These are phyloP conservation scores for Crithidia brevicula DNA, from an alignment of 208 protist genomes.

Conservation along the genomic window DNA sequence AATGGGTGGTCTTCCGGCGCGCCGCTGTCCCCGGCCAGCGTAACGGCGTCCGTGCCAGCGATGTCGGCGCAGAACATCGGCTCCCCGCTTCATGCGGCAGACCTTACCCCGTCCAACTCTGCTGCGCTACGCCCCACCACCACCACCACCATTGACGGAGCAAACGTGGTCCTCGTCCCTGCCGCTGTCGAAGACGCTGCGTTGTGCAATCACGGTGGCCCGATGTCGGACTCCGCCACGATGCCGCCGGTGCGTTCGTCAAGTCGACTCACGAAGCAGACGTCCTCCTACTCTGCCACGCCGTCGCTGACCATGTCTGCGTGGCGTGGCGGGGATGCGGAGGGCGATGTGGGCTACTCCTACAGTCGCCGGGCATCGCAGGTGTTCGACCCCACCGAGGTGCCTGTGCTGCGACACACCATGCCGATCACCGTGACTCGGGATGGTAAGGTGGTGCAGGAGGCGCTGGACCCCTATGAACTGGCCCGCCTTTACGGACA, in stretches of 20 bases:
- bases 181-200: not conserved
- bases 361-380: constrained; percentile 1
- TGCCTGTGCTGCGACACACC: constrained; percentile 31
- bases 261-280: constrained; percentile 9
- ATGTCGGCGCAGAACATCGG: not conserved
- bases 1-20: constrained; percentile 8
- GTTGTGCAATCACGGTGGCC: not conserved
- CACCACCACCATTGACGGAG: not conserved
- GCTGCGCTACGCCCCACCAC: not conserved
- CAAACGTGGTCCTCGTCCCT: not conserved
- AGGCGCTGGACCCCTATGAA: constrained; percentile 63
- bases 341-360: not conserved
- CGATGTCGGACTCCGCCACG: not conserved
- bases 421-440: constrained; percentile 51
- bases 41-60: not conserved
- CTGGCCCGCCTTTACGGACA: constrained; percentile 71
- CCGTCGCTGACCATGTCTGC: constrained; percentile 11
- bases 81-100: constrained; percentile 1
- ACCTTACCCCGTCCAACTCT: too few species aligned
- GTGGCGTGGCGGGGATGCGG: constrained; percentile 14
- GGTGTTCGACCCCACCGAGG: constrained; percentile 29
- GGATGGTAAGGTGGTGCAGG: constrained; percentile 48
- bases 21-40: not conserved
- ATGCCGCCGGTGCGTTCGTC: not conserved
- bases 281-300: constrained; percentile 1